A percentile compares a stretch with the other conserved stretches of the same genome.
phyloP scores from a whole-genome alignment of 768 basidiomycete genomes.

The Leccinum sublutescens region DNA sequence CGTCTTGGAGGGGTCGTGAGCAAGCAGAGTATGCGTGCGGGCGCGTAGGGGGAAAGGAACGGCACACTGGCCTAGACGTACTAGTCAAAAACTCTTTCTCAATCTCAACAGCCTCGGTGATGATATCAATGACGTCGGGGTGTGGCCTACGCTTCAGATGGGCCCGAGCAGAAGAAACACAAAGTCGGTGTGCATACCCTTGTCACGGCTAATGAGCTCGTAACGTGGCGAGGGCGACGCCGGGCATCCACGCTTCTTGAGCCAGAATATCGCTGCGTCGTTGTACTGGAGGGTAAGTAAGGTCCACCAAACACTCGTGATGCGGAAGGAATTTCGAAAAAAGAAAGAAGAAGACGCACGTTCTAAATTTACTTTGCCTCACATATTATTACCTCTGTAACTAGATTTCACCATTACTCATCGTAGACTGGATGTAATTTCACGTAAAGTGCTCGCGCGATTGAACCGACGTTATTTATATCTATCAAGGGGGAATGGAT shows the following conservation, averaged over 20 bases:
- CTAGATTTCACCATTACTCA: too few species aligned
- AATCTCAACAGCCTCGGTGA: constrained; percentile 78
- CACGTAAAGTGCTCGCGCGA: too few species aligned
- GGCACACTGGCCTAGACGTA: constrained; percentile 23
- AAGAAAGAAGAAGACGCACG: too few species aligned
- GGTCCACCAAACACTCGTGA: too few species aligned
- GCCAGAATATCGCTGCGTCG: constrained; percentile 84
- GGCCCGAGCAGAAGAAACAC: constrained; percentile 78
- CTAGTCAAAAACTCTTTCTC: constrained; percentile 84
- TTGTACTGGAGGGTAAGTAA: too few species aligned
- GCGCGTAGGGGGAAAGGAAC: neutral
- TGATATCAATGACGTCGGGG: constrained; percentile 73
- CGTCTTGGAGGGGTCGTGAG: constrained; percentile 45
- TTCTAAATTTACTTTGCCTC: too few species aligned
- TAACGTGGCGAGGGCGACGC: constrained; percentile 83
- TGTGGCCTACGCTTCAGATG: constrained; percentile 79
- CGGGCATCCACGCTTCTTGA: constrained; percentile 99
- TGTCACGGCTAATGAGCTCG: constrained; percentile 92
- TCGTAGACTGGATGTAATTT: too few species aligned
- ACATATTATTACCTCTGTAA: too few species aligned
- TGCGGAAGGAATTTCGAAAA: too few species aligned
- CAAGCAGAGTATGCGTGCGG: neutral
- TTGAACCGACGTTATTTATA: too few species aligned
- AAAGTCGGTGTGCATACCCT: constrained; percentile 96
- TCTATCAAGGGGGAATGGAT: too few species aligned